These are phyloP conservation scores for Fistulinella cinereoalba DNA, from an alignment of 1,284 basidiomycete genomes.

Conservation along the genomic window DNA sequence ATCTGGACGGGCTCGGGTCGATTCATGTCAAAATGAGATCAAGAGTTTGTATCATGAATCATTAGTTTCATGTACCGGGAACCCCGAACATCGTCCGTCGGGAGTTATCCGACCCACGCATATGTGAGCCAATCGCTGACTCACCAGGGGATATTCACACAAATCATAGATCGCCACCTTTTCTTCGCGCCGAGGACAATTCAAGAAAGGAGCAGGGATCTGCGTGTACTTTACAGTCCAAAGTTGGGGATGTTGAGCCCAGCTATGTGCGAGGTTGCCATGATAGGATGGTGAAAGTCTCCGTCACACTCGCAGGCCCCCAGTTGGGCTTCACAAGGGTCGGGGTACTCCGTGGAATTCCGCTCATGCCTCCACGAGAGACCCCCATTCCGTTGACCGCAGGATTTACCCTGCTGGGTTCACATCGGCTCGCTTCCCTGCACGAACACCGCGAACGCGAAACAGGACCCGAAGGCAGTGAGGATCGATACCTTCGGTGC, in stretches of 20 bases:
- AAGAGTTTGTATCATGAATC: slow-evolving; percentile 4
- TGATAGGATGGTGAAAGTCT: slow-evolving; percentile 4
- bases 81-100: slow-evolving; percentile 7
- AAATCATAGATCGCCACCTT: neutral
- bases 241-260: neutral
- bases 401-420: slow-evolving; percentile 15
- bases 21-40: slow-evolving; percentile 11
- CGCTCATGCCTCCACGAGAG: slow-evolving; percentile 13
- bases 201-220: neutral
- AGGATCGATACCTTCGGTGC: slow-evolving; percentile 21
- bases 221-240: slow-evolving; percentile 2
- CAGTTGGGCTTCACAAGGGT: too few relatives aligned
- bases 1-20: slow-evolving; percentile 1
- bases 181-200: neutral
- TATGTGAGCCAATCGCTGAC: neutral
- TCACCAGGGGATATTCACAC: slow-evolving; percentile 7
- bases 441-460: slow-evolving; percentile 15
- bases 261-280: neutral
- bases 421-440: slow-evolving; percentile 21
- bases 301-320: slow-evolving; percentile 4
- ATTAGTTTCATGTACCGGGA: slow-evolving; percentile 15
- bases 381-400: slow-evolving; percentile 6
- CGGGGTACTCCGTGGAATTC: slow-evolving; percentile 30
- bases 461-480: slow-evolving; percentile 14
- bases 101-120: slow-evolving; percentile 10